phyloP scores from a whole-genome alignment of 2,329 filamentous ascomycete species.

The Trichoderma endophyticum region DNA sequence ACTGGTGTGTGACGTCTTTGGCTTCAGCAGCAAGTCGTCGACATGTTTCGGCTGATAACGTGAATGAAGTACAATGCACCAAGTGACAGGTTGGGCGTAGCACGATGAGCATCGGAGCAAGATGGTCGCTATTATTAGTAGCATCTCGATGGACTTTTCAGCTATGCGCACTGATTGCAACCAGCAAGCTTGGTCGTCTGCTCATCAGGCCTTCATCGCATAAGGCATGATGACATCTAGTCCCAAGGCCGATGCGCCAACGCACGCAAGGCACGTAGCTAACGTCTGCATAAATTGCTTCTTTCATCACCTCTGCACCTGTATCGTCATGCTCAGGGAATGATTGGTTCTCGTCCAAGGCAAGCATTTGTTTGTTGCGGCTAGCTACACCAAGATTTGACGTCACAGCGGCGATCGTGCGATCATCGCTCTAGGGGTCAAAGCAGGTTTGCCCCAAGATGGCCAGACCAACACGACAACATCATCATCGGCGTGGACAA shows the following conservation, averaged over 20 bases:
- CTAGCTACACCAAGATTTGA: constrained; percentile 19
- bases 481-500: neutral
- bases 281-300: neutral
- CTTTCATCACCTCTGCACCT: constrained; percentile 8
- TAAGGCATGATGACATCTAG: neutral
- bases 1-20: constrained; percentile 5
- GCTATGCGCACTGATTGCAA: neutral
- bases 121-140: neutral
- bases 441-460: constrained; percentile 13
- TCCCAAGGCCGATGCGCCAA: constrained; percentile 2
- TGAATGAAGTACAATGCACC: neutral
- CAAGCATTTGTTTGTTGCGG: neutral
- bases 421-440: neutral
- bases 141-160: neutral
- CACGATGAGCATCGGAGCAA: neutral
- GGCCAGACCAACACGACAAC: neutral
- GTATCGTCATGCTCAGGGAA: neutral
- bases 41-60: neutral
- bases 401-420: constrained; percentile 23
- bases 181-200: neutral
- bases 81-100: neutral
- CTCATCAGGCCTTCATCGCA: neutral
- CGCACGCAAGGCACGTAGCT: neutral
- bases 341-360: constrained; percentile 4
- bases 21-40: neutral